Percentiles rank a stretch among this genome's conserved stretches.
phyloP scores from a whole-genome alignment of 2,329 filamentous ascomycete genomes.

The Trichophyton verrucosum region DNA sequence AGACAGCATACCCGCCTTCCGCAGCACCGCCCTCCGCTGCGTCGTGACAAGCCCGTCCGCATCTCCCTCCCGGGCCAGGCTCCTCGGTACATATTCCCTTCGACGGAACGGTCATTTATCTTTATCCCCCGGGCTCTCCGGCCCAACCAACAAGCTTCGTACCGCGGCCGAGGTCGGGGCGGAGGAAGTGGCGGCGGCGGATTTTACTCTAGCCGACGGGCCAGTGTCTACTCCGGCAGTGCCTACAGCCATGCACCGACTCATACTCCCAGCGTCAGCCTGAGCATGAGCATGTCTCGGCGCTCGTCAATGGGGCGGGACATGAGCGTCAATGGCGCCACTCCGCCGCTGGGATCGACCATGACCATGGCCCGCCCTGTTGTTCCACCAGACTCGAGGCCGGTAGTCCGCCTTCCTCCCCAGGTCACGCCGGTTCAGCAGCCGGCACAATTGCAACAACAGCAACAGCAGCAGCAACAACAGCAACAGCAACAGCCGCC shows the following conservation, averaged over 20 bases:
- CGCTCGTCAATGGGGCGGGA: slow-evolving; percentile 66
- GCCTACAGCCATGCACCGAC: slow-evolving; percentile 41
- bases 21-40: slow-evolving; percentile 83
- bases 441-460: background rate
- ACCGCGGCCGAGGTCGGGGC: slow-evolving; percentile 56
- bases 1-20: slow-evolving; percentile 90
- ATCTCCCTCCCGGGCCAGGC: slow-evolving; percentile 72
- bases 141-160: slow-evolving; percentile 74
- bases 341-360: slow-evolving; percentile 69
- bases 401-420: slow-evolving; percentile 74
- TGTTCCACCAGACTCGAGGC: slow-evolving; percentile 35
- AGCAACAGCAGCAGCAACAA: background rate
- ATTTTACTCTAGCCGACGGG: slow-evolving; percentile 55
- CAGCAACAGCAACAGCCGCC: background rate
- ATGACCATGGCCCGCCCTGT: slow-evolving; percentile 28
- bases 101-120: slow-evolving; percentile 83
- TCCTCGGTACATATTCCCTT: slow-evolving; percentile 83
- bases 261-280: slow-evolving; percentile 54
- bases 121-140: slow-evolving; percentile 91
- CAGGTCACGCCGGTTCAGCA: background rate
- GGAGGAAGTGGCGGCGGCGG: slow-evolving; percentile 27
- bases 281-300: slow-evolving; percentile 55
- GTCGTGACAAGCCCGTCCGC: slow-evolving; percentile 90
- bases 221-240: slow-evolving; percentile 72
- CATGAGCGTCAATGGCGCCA: slow-evolving; percentile 56